These are phyloP conservation scores for Calonectria pseudoreteaudii DNA, from an alignment of 2,329 filamentous ascomycete genomes.

Conservation along the genomic window DNA sequence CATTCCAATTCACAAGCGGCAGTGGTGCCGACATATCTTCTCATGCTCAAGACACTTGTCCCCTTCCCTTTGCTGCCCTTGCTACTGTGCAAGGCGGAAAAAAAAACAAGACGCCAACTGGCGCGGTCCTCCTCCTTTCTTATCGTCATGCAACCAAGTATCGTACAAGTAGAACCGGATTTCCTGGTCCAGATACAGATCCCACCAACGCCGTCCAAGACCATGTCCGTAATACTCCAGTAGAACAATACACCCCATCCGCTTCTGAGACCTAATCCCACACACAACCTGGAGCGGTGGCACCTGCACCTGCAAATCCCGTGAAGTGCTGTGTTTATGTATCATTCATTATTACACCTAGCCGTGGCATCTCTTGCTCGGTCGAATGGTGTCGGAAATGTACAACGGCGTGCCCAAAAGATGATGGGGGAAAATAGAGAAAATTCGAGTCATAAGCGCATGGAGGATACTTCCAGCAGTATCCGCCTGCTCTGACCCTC, in stretches of 20 bases:
- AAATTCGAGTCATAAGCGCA: constrained; percentile 21
- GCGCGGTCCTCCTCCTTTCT: constrained; percentile 28
- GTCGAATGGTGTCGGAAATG: constrained; percentile 42
- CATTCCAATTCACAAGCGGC: constrained; percentile 21
- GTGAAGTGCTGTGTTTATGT: constrained; percentile 30
- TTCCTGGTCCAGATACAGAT: constrained; percentile 41
- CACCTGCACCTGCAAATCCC: constrained; percentile 36
- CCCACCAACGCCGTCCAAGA: constrained; percentile 44
- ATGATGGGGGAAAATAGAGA: constrained; percentile 31
- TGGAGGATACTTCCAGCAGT: constrained; percentile 8
- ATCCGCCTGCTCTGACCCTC: constrained; percentile 19
- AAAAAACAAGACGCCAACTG: not conserved
- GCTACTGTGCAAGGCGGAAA: not conserved
- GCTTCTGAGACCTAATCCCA: constrained; percentile 30
- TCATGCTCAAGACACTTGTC: constrained; percentile 8
- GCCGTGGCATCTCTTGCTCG: constrained; percentile 35
- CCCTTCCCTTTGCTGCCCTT: not conserved
- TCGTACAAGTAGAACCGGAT: constrained; percentile 47
- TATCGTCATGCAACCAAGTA: constrained; percentile 43
- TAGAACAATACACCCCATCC: constrained; percentile 38
- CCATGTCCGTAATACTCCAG: constrained; percentile 44
- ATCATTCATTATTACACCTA: constrained; percentile 37
- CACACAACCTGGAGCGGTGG: constrained; percentile 34
- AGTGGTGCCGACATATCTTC: constrained; percentile 18
- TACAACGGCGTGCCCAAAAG: constrained; percentile 41